Evolutionary conservation across 441 rosid genomes (phyloP).

Genomic region (Iberis amara): DNA sequence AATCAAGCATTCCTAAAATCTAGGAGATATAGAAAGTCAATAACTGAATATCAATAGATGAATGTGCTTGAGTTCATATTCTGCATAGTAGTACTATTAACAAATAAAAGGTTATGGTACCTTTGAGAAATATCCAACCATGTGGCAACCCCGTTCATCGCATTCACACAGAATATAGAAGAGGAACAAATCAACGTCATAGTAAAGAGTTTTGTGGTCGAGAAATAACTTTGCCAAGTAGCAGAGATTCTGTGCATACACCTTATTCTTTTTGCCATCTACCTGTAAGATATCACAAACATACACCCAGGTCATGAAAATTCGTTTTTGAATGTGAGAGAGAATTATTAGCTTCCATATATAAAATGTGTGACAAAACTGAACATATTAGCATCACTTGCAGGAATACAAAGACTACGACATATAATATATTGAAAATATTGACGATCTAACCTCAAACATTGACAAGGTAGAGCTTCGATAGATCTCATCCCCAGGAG

Average conservation of each 20-base stretch:
- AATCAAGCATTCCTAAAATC: constrained; percentile 10
- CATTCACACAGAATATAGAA: constrained; percentile 93
- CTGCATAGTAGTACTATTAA: constrained; percentile 14
- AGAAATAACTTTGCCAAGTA: constrained; percentile 94
- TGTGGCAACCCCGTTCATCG: constrained; percentile 99
- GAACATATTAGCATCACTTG: not conserved
- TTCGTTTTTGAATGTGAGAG: constrained; percentile 4
- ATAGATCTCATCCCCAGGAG: constrained; percentile 98
- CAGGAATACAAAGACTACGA: not conserved
- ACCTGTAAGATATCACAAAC: constrained; percentile 42
- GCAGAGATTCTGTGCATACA: constrained; percentile 97
- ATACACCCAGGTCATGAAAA: not conserved
- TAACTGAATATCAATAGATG: not conserved
- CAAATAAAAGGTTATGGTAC: constrained; percentile 32
- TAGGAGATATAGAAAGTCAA: not conserved
- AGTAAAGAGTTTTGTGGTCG: constrained; percentile 97
- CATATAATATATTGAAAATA: not conserved
- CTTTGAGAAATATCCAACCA: constrained; percentile 99
- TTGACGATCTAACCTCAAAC: constrained; percentile 69
- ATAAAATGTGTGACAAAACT: not conserved
- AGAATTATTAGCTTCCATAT: not conserved
- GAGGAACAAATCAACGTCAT: constrained; percentile 91
- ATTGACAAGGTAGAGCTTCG: constrained; percentile 94
- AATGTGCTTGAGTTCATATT: not conserved
- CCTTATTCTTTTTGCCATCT: constrained; percentile 97